These are phyloP conservation scores for Lathyrus sativus DNA, from an alignment of 306 rosid species.

Conservation along the genomic window DNA sequence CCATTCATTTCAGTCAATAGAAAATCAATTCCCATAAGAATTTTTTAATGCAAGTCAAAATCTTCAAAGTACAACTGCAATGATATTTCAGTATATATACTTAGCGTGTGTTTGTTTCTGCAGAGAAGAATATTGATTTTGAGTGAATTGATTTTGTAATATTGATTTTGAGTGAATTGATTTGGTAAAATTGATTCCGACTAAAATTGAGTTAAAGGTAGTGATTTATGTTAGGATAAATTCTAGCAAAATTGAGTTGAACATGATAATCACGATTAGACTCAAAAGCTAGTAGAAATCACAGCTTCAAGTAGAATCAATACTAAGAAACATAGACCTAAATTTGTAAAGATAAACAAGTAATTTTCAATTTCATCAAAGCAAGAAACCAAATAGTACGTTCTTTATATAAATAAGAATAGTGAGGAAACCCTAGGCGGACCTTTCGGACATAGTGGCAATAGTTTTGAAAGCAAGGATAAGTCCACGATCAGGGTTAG, in stretches of 20 bases:
- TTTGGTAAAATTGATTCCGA: too few species aligned
- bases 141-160: too few species aligned
- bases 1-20: slow-evolving; percentile 14
- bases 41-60: background rate
- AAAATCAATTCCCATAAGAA: slow-evolving; percentile 16
- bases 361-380: background rate
- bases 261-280: too few species aligned
- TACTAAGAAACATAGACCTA: background rate
- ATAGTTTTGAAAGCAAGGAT: slow-evolving; percentile 88
- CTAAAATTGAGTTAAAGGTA: too few species aligned
- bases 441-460: slow-evolving; percentile 97
- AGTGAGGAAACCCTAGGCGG: slow-evolving; percentile 3
- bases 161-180: too few species aligned
- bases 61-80: background rate
- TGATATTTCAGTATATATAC: background rate
- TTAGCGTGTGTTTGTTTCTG: too few species aligned
- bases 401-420: background rate
- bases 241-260: too few species aligned
- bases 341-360: background rate
- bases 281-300: too few species aligned
- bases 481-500: slow-evolving; percentile 90
- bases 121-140: too few species aligned
- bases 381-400: too few species aligned
- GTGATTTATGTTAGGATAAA: too few species aligned
- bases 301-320: too few species aligned